Base-by-base conservation (phyloP, 305 asterid species). In the Fraxinus xanthoxyloides region DNA sequence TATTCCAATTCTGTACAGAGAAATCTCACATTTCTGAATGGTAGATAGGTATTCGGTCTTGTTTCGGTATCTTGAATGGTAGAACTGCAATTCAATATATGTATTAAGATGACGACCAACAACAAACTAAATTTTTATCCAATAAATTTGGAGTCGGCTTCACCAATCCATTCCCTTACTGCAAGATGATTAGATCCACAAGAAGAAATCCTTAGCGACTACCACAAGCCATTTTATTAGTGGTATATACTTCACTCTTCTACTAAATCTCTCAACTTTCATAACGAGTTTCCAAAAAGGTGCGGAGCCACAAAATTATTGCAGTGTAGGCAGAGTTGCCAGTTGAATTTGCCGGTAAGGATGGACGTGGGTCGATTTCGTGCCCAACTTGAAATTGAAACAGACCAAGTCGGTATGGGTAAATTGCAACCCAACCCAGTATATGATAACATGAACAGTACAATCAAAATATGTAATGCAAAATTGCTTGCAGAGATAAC, bases 401-500 rank as follows among this genome's bases (percentile, higher is more conserved):
- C 59, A 48, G 2, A 48, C 59, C 7, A 48, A 48, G 59, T 48
- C 19, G 59, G 7, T 48, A 15, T 48, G 59, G 21, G 59, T 48
- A 48, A 48, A 48, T 48, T 48, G 59, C 21, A 48, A 48, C 59
- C 59, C 59, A 48, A 36, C 65, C 65, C 65, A 51, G 56, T 73
- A 73, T 13, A 31, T 28, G 32, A 77, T 46, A 76, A 21, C 32
- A 32, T 38, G 2, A 59, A n/a, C 7, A 72, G n/a, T 36, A 78
- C 80, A 61, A 75, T 24, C 78, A 28, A 26, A 78, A 78, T 19
- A 59, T 21, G 34, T 30, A 78, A 79, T 82, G 35, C 38, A 79
- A 19, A 17, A 48, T 48, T 85, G 79, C 3, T 54, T 31, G 81
- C 65, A 85, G 78, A 81, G 59, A 77, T 72, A 48, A 94, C 98